Evolutionary conservation across 352 stramenopile genomes (phyloP).

Genomic region (Globisporangium lucens): DNA sequence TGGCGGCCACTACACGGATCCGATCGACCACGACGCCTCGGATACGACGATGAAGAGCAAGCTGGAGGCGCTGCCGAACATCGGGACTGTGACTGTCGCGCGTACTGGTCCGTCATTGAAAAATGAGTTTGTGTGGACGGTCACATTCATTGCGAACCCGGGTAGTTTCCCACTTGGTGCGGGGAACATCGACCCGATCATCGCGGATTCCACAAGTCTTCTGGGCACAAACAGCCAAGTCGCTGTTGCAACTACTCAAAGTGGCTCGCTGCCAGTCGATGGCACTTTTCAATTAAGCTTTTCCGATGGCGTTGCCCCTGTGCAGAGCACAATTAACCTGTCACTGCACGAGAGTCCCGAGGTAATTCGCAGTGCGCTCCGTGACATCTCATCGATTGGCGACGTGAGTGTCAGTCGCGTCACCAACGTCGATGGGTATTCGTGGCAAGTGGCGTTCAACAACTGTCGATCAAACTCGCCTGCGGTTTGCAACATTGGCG

Average conservation of each 20-base stretch:
- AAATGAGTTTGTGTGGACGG: conserved; percentile 91
- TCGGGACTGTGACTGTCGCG: conserved; percentile 88
- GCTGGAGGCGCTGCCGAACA: conserved; percentile 92
- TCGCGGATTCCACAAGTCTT: conserved; percentile 38
- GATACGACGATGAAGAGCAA: conserved; percentile 89
- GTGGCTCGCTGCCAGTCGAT: conserved; percentile 58
- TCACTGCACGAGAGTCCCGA: conserved; percentile 51
- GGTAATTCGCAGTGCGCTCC: conserved; percentile 43
- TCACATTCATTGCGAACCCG: conserved; percentile 93
- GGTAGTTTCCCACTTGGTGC: conserved; percentile 88
- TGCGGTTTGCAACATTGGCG: conserved; percentile 89
- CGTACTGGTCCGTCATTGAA: conserved; percentile 82
- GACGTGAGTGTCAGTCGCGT: conserved; percentile 59
- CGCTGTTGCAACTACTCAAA: conserved; percentile 26
- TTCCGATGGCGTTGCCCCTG: conserved; percentile 24
- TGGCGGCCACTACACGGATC: conserved; percentile 82
- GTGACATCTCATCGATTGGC: conserved; percentile 49
- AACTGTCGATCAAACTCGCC: conserved; percentile 63
- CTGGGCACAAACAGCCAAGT: conserved; percentile 44
- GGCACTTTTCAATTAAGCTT: conserved; percentile 59
- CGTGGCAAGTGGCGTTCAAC: conserved; percentile 90
- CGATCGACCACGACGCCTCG: conserved; percentile 91
- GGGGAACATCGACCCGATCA: conserved; percentile 54
- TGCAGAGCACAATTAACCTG: conserved; percentile 39
- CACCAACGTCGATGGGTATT: conserved; percentile 69